Evolutionary conservation across 768 basidiomycete genomes (phyloP).

Genomic region (Daedaleopsis sinensis): DNA sequence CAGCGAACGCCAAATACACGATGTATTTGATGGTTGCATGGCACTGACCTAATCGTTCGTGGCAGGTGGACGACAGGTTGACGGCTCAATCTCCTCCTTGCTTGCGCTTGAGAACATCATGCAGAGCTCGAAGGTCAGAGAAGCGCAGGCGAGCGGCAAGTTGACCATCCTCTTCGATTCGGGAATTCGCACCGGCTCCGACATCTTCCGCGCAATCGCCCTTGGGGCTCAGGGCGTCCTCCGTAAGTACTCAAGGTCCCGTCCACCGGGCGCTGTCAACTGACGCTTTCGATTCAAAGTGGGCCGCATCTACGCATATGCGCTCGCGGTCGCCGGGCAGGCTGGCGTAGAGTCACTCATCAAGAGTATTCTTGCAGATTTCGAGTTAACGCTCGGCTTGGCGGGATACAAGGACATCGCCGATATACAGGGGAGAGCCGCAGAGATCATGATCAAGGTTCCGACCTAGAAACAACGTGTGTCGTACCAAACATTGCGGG

Average conservation of each 20-base stretch:
- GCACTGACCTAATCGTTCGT: not conserved
- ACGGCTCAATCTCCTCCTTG: slow-evolving; percentile 77
- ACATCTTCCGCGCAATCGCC: slow-evolving; percentile 84
- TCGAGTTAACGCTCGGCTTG: slow-evolving; percentile 66
- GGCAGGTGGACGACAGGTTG: slow-evolving; percentile 72
- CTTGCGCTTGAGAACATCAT: slow-evolving; percentile 72
- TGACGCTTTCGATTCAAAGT: slow-evolving; percentile 41
- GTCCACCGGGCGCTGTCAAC: not conserved
- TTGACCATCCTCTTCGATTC: slow-evolving; percentile 77
- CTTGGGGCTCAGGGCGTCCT: slow-evolving; percentile 84
- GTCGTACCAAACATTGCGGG: not conserved
- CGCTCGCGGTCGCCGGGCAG: slow-evolving; percentile 69
- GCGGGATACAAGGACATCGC: slow-evolving; percentile 57
- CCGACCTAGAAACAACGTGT: slow-evolving; percentile 23
- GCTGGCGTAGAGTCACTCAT: slow-evolving; percentile 78
- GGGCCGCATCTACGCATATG: slow-evolving; percentile 77
- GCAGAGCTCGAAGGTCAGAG: slow-evolving; percentile 58
- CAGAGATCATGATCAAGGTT: slow-evolving; percentile 50
- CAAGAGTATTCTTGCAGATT: slow-evolving; percentile 65
- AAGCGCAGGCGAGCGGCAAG: slow-evolving; percentile 60
- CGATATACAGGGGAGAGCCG: slow-evolving; percentile 65
- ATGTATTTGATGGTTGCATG: not conserved
- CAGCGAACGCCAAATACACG: not conserved
- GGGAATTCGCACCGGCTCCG: slow-evolving; percentile 82
- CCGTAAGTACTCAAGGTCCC: slow-evolving; percentile 44